Base-by-base conservation (phyloP, 2,329 filamentous ascomycete genomes). In the Alternaria triticimaculans region DNA sequence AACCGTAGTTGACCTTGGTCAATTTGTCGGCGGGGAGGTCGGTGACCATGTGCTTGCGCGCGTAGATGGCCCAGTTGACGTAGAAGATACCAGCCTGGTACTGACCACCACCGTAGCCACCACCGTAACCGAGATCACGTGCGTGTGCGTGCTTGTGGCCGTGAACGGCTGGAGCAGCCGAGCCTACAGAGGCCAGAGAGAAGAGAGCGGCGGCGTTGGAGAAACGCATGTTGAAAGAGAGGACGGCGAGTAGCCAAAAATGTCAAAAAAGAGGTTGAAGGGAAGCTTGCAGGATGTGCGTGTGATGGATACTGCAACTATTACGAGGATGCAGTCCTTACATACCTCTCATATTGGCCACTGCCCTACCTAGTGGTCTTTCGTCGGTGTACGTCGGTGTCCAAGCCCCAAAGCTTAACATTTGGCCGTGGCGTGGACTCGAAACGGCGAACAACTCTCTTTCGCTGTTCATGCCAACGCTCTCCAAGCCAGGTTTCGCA, bases 1-100 rank as follows among this genome's bases (percentile, higher is more conserved):
- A 97, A 15, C 93, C 87, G 72, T 97, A 97, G 21, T 97, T 88
- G 12, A 97, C 81, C 76, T 97, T 95, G 0, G 94, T 97, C 53
- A 97, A 87, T 60, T 93, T 91, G 60, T 94, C 88, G 6, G 86
- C 88, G 0, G 92, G 92, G 3, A 98, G 86, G 77, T 97, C 89
- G 74, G 96, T 92, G 0, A 94, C 93, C 20, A 89, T 87, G 77
- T 95, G 90, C 71, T 94, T 90, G 61, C 94, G 89, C 50, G 84
- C 93, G 79, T 97, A 97, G 71, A 96, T 95, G 65, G 92, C 78
- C 87, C 89, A 92, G 80, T 92, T 92, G 67, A 91, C 88, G 74
- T 88, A 92, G 81, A 92, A 92, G 41, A 87, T 88, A 43, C 92
- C 89, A 4, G 88, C 84, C 64, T 89, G 87, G 81, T 87, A 91